A percentile compares a stretch with the other conserved stretches of the same genome.
Conservation (phyloP, 208 protist species). For the Blechomonas ayalai region DNA sequence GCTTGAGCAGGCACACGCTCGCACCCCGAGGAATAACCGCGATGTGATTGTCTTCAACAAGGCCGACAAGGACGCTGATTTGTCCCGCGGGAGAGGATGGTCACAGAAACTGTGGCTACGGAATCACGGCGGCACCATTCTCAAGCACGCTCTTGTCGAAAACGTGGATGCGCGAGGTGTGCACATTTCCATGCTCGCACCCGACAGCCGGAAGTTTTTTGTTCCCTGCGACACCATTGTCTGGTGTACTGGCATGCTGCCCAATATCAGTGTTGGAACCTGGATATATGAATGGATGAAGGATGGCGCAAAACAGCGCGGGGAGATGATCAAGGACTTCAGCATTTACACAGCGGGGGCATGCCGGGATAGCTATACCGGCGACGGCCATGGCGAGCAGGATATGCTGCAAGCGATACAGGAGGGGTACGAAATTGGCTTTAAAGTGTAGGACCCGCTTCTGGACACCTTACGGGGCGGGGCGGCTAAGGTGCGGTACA, state of each 20-base stretch:
- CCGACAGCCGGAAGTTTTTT: conserved; percentile 35
- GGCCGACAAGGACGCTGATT: conserved; percentile 64
- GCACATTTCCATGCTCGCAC: conserved; percentile 50
- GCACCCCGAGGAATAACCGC: conserved; percentile 64
- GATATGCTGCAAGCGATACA: conserved; percentile 78
- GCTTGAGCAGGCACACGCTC: conserved; percentile 12
- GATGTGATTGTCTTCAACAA: conserved; percentile 78
- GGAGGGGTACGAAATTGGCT: conserved; percentile 80
- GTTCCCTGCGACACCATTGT: conserved; percentile 81
- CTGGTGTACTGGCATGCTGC: conserved; percentile 77
- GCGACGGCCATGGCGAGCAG: conserved; percentile 75
- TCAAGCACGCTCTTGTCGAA: conserved; percentile 61
- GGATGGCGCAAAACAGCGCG: conserved; percentile 64
- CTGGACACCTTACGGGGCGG: too few relatives aligned
- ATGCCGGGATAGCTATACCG: conserved; percentile 66
- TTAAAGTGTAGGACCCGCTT: conserved; percentile 45
- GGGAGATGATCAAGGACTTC: conserved; percentile 74
- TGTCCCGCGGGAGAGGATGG: conserved; percentile 75
- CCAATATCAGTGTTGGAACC: conserved; percentile 66
- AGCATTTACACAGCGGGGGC: conserved; percentile 69
- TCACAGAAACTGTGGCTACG: conserved; percentile 79
- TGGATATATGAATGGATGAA: conserved; percentile 88
- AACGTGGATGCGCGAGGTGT: conserved; percentile 60
- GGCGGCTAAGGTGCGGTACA: too few relatives aligned
- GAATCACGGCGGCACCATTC: conserved; percentile 52